Percentiles rank a stretch among this genome's conserved stretches.
Conservation (phyloP, 768 basidiomycete species). For the Galerina marginata region DNA sequence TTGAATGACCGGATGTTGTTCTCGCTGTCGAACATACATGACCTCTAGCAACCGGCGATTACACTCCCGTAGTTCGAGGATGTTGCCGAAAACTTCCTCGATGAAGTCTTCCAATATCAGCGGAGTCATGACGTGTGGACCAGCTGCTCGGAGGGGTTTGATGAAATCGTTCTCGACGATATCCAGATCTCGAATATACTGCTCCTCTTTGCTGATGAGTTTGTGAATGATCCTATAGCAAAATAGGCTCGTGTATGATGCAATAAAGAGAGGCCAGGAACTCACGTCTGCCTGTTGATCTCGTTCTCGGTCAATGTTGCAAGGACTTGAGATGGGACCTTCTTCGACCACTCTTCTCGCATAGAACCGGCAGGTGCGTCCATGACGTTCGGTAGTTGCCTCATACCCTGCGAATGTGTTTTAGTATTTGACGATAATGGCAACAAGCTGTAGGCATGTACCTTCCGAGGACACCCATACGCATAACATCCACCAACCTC, state of each 20-base stretch:
- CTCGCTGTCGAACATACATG: constrained; percentile 84
- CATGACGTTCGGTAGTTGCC: constrained; percentile 27
- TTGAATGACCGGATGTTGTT: constrained; percentile 82
- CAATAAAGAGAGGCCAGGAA: constrained; percentile 8
- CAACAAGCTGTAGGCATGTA: constrained; percentile 24
- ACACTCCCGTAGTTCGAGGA: constrained; percentile 81
- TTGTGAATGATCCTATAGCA: constrained; percentile 76
- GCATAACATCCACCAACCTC: constrained; percentile 81
- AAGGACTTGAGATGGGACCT: constrained; percentile 46
- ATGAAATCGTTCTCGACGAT: constrained; percentile 75
- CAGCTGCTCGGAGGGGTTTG: constrained; percentile 50
- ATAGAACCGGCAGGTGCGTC: constrained; percentile 47
- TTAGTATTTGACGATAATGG: not conserved
- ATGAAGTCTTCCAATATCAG: constrained; percentile 81
- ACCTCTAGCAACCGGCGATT: constrained; percentile 82
- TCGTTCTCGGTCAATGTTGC: constrained; percentile 70
- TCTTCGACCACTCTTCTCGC: constrained; percentile 56
- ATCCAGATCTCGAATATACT: constrained; percentile 88
- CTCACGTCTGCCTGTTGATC: constrained; percentile 79
- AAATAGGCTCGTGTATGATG: not conserved
- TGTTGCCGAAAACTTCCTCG: constrained; percentile 87
- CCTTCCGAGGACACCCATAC: constrained; percentile 78
- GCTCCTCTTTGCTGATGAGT: constrained; percentile 87
- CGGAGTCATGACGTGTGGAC: constrained; percentile 52
- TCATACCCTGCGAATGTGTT: constrained; percentile 26